Evolutionary conservation across 257 asterid species (phyloP), one percentile per base, ranked within the genome.

Genomic region (Lantana camara): DNA sequence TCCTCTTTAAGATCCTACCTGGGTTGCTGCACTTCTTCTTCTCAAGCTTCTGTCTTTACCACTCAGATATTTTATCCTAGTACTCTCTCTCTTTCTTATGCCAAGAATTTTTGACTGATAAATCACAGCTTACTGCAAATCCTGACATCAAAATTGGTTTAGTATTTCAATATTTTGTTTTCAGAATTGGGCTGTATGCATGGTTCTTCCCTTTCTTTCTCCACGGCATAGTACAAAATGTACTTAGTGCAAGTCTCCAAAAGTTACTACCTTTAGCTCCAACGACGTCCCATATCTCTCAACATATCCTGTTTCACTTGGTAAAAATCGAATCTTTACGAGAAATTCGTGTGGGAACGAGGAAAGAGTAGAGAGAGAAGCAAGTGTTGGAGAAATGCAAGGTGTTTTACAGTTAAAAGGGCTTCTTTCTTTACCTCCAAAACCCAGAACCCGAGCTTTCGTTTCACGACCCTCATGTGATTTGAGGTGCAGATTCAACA

Each of bases 381-480:
- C 48, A 48, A 56, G 53, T 54, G 49, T 23, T 48, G 66, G 55
- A 67, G 79, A 57, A 80, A 92, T 90, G 98, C 95, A 85, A 72
- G 95, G 85, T 58, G 72, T 89, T 72, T 14, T 87, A 27, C 98
- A 87, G 66, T 75, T 96, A 15, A 93, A 81, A 63, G 96, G 95
- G 75, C 81, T 87, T 78, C 65, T 87, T 66, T 81, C 92, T 54
- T 34, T 84, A 1, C 97, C 96, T 68, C 66, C 90, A 62, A 85
- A 82, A 50, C 96, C 97, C 77, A 87, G 57, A 76, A 66, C 77
- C 76, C 81, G 87, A 29, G 81, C 84, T 62, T 90, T 81, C 51
- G 35, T 72, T 46, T 41, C 75, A 8, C 62, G 72, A 5, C 90
- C 90, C 14, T 82, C 81, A 14, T 78, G 71, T 58, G 87, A 78